Evolutionary conservation across 371 early-diverging fungal species (phyloP), one percentile per base, ranked within the genome.

Genomic region (Mucor mucedo): DNA sequence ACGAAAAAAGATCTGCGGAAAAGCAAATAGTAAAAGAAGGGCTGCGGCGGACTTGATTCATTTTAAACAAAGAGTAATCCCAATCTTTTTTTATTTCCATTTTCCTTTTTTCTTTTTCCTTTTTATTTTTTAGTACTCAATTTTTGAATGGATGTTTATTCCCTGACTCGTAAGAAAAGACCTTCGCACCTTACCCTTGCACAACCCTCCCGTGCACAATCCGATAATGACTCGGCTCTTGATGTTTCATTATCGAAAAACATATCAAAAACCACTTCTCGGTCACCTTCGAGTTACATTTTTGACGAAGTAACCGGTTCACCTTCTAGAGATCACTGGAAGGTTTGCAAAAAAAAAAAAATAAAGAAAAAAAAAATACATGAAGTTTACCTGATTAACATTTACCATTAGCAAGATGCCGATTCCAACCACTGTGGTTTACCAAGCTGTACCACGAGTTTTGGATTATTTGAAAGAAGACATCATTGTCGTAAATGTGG

Each of bases 171-270:
- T 58, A 87, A 87, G 56, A 80, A 84, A 67, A 76, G 84, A 52
- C 85, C 87, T 38, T 82, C 84, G 10, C 85, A 81, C 57, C 65
- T 87, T 29, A 84, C 87, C 32, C 72, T 82, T 52, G 87, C 70
- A 30, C 69, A 75, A 41, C 58, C 69, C 53, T 69, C 66, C 60
- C 69, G 44, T 66, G 70, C 61, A 60, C 60, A 35, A 47, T 60
- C 72, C 55, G 65, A 62, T 47, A 65, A 49, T 55, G 69, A 68
- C 33, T 68, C 72, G 44, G 65, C 62, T 11, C 40, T 72, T 28
- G 66, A 69, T 33, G 60, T 60, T 16, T 55, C 63, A 48, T 33
- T 62, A 56, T 42, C 59, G 3, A 68, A 38, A 21, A 49, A 29
- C 48, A 62, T 42, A 32, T 54, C 21, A 6, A 35, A 35, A 35